phyloP scores from a whole-genome alignment of 352 stramenopile species.

The Pythium monospermum region DNA sequence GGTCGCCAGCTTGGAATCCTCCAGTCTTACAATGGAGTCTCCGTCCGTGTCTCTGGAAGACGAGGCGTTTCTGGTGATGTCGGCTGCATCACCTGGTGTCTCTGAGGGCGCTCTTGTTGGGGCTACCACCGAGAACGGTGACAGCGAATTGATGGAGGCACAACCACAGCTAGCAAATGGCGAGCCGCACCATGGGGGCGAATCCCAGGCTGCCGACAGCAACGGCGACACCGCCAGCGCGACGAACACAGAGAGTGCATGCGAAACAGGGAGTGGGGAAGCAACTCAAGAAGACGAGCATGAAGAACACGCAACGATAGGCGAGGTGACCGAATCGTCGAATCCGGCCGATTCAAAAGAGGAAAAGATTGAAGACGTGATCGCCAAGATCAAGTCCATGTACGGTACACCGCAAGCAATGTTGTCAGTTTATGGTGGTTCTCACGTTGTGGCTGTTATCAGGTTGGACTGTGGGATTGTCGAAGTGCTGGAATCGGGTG shows the following conservation, averaged over 20 bases:
- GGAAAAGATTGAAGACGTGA: constrained; percentile 55
- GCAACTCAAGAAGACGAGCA: constrained; percentile 2
- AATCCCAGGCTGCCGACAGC: too few relatives aligned
- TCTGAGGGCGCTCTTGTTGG: not conserved
- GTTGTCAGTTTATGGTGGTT: not conserved
- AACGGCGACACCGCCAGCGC: too few relatives aligned
- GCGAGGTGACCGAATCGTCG: constrained; percentile 24
- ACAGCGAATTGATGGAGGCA: too few relatives aligned
- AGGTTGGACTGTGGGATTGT: constrained; percentile 56
- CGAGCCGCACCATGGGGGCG: too few relatives aligned
- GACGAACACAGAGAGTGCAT: too few relatives aligned
- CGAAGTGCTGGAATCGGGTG: constrained; percentile 58
- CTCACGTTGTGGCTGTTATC: not conserved
- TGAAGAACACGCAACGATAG: constrained; percentile 44
- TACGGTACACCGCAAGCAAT: constrained; percentile 22
- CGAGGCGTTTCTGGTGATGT: not conserved
- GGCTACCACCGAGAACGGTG: too few relatives aligned
- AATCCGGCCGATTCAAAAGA: constrained; percentile 38
- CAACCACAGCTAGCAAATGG: too few relatives aligned
- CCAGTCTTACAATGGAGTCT: too few relatives aligned
- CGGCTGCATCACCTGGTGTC: not conserved
- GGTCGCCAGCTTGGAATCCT: too few relatives aligned
- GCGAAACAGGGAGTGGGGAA: too few relatives aligned
- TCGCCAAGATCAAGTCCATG: constrained; percentile 57
- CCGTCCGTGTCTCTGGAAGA: not conserved